Evolutionary conservation across 2,329 filamentous ascomycete genomes (phyloP).

Genomic region (Fusarium circinatum): DNA sequence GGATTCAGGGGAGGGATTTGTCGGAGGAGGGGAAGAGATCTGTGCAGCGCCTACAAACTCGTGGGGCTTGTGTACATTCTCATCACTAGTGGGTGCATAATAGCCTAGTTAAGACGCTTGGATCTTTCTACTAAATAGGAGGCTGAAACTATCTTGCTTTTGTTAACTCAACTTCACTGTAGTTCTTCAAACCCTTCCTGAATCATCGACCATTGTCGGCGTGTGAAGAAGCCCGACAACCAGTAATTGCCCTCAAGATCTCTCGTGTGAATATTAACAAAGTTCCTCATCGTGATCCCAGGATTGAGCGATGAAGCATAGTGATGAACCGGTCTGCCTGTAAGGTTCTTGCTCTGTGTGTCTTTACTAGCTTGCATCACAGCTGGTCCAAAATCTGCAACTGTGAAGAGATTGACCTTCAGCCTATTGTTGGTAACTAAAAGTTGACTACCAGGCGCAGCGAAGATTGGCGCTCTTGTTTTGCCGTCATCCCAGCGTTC

Average conservation of each 20-base stretch:
- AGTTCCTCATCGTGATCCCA: accelerated
- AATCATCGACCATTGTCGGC: background rate
- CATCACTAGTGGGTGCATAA: too few species aligned
- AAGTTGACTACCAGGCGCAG: background rate
- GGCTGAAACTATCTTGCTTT: too few species aligned
- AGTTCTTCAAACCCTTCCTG: background rate
- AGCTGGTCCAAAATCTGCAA: background rate
- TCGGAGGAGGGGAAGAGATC: background rate
- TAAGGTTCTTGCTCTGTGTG: background rate
- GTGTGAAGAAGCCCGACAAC: background rate
- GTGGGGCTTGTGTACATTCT: background rate
- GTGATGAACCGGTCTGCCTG: background rate
- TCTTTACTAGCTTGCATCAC: too few species aligned
- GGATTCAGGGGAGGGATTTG: background rate
- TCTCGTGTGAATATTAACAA: background rate
- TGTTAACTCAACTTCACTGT: accelerated
- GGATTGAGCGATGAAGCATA: background rate
- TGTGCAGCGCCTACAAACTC: background rate
- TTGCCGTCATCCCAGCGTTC: background rate
- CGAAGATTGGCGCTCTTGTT: background rate
- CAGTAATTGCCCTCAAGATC: background rate
- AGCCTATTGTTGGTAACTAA: background rate
- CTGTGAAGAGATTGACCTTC: background rate
- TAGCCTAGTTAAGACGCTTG: accelerated
- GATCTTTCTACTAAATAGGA: accelerated